These are phyloP conservation scores for Tylopilus orsonianus DNA, from an alignment of 1,284 basidiomycete genomes.

Conservation along the genomic window DNA sequence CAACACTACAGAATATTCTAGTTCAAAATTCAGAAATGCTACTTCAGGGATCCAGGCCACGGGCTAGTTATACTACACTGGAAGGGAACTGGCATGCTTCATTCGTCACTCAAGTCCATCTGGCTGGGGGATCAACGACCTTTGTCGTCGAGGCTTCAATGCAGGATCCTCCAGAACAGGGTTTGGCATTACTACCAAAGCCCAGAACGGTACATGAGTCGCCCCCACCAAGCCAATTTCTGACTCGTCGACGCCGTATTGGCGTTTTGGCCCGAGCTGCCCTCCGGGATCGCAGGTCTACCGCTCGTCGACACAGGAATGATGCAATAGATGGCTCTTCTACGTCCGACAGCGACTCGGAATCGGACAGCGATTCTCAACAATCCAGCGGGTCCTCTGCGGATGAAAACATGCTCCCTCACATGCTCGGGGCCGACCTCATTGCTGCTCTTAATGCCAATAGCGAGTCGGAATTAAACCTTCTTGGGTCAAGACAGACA, in stretches of 20 bases:
- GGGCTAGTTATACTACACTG: conserved; percentile 1
- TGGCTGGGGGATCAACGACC: background rate
- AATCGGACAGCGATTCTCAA: conserved; percentile 20
- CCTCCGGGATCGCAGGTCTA: conserved; percentile 21
- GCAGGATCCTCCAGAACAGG: background rate
- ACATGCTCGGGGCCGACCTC: conserved; percentile 30
- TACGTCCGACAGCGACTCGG: conserved; percentile 23
- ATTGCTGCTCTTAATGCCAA: conserved; percentile 31
- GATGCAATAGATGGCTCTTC: conserved; percentile 7
- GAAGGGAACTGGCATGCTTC: conserved; percentile 6
- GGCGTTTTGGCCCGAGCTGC: conserved; percentile 26
- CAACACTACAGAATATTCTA: background rate
- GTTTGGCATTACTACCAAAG: background rate
- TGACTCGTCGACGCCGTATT: conserved; percentile 4
- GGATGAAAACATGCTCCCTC: conserved; percentile 24
- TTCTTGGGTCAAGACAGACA: conserved; percentile 4
- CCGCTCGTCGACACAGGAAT: background rate
- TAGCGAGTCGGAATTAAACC: conserved; percentile 27
- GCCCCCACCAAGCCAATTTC: background rate
- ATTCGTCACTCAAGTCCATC: background rate
- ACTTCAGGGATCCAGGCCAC: conserved; percentile 5
- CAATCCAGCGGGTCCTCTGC: conserved; percentile 23
- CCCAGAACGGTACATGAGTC: background rate
- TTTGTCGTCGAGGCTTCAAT: background rate
- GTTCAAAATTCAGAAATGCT: conserved; percentile 4